Base-by-base conservation (phyloP, 208 protist genomes). In the Trypanosoma caninum region DNA sequence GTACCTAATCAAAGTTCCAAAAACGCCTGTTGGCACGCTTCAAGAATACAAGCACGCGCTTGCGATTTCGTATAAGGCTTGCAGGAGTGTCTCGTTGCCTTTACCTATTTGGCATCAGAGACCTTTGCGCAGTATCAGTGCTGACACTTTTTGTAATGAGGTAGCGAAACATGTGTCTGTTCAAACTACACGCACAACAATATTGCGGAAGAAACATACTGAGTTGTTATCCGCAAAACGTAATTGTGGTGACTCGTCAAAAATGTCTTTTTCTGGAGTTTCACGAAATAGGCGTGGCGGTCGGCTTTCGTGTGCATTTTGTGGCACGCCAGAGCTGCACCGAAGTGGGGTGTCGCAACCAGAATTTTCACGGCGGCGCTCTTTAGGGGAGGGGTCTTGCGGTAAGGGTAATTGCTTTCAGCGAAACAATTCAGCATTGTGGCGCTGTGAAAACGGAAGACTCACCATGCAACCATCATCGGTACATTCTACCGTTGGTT, bases 121-220 rank as follows among this genome's bases (percentile, higher is more conserved):
- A 20, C 55, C 69, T 4, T 23, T 55, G 25, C 64, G 64, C 27
- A 57, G 28, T 23, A 38, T 64, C n/a, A 53, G 31, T 31, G 18
- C 7, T 5, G 16, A 8, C 25, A 40, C 18, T 16, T 38, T 34
- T 33, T 38, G 18, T 0, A 31, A 34, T 35, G 25, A 28, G 28
- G 5, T 8, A 22, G 2, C 20, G 27, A 35, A 2, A 16, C 3
- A 14, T 1, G 13, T 18, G n/a, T 42, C 41, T 8, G 27, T 33
- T 18, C 2, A 25, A 58, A 52, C 51, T n/a, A 76, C 52, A 27
- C 63, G 64, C 10, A 56, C 70, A 22, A 46, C 64, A n/a, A 45
- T 51, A 31, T 40, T 76, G n/a, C 56, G 70, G 18, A 54, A 48
- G 44, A 54, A 52, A 48, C 59, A 63, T 3, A 55, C 70, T 6